Percentiles rank a stretch among this genome's conserved stretches.
Evolutionary conservation across 257 asterid genomes (phyloP).

Genomic region (Gentiana dahurica): DNA sequence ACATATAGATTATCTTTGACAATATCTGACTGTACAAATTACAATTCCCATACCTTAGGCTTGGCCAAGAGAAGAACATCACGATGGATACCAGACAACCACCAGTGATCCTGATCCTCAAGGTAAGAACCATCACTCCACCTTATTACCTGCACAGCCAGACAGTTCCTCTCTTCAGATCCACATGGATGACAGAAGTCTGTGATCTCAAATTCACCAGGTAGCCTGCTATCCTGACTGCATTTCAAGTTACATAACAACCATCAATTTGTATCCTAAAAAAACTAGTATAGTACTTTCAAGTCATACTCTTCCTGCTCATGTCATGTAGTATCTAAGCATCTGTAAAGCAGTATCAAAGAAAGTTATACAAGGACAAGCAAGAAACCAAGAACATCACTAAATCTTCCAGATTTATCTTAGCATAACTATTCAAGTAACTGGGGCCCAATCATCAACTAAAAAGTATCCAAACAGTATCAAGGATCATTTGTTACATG

Average conservation of each 20-base stretch:
- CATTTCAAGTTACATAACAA: conserved; percentile 11
- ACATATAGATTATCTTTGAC: neutral
- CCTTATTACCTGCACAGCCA: conserved; percentile 94
- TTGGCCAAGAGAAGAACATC: conserved; percentile 82
- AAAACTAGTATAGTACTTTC: neutral
- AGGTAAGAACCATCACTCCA: conserved; percentile 99
- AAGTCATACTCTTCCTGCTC: too few species aligned
- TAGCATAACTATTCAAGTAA: too few species aligned
- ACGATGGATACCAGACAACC: conserved; percentile 98
- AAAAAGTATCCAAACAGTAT: too few species aligned
- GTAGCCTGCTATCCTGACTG: conserved; percentile 98
- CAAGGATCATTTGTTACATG: too few species aligned
- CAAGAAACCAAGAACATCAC: too few species aligned
- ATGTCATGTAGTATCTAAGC: too few species aligned
- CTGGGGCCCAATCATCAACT: too few species aligned
- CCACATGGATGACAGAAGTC: conserved; percentile 75
- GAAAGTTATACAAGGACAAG: too few species aligned
- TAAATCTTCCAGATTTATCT: too few species aligned
- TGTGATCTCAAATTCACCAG: conserved; percentile 97
- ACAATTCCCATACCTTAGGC: conserved; percentile 61
- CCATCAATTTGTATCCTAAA: neutral
- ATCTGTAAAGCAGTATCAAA: too few species aligned
- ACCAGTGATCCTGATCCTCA: conserved; percentile 99
- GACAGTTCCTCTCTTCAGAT: conserved; percentile 53
- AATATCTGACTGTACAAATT: neutral